Conservation (phyloP, 768 basidiomycete species). For the Agaricus sinodeliciosus region DNA sequence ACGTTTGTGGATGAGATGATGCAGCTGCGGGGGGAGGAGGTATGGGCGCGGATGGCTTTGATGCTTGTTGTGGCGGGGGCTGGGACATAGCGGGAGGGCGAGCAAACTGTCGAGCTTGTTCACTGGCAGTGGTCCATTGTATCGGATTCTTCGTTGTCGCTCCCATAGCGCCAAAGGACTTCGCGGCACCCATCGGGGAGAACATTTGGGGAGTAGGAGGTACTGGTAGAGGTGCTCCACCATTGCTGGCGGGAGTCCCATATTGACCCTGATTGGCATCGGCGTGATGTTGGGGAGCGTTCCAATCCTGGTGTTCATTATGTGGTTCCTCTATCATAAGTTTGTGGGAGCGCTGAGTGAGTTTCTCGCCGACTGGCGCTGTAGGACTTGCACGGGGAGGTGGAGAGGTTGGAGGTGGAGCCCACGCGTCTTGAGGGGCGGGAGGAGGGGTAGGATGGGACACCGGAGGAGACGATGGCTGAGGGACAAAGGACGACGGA, state of each 20-base stretch:
- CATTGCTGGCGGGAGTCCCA: constrained; percentile 15
- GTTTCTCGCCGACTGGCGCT: not conserved
- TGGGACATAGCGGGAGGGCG: constrained; percentile 15
- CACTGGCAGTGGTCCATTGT: constrained; percentile 21
- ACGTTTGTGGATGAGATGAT: not conserved
- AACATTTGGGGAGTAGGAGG: not conserved
- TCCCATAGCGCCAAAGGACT: constrained; percentile 19
- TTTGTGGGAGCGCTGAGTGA: not conserved
- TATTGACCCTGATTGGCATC: constrained; percentile 14
- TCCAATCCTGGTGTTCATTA: constrained; percentile 16
- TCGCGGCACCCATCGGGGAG: not conserved
- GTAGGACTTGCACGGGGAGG: not conserved
- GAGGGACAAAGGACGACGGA: constrained; percentile 1
- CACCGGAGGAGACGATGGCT: not conserved
- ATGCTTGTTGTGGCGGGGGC: constrained; percentile 9
- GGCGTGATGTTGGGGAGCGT: constrained; percentile 11
- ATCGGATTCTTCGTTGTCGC: constrained; percentile 15
- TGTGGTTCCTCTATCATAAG: constrained; percentile 12
- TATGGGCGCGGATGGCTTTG: not conserved
- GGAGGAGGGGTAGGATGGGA: not conserved
- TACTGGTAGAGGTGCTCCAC: not conserved
- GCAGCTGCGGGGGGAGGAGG: not conserved
- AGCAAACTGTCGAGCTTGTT: constrained; percentile 12
- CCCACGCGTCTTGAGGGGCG: not conserved
- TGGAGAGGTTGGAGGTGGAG: not conserved